Evolutionary conservation across 768 basidiomycete species (phyloP).

Genomic region (Termitomyces bulborhizus): DNA sequence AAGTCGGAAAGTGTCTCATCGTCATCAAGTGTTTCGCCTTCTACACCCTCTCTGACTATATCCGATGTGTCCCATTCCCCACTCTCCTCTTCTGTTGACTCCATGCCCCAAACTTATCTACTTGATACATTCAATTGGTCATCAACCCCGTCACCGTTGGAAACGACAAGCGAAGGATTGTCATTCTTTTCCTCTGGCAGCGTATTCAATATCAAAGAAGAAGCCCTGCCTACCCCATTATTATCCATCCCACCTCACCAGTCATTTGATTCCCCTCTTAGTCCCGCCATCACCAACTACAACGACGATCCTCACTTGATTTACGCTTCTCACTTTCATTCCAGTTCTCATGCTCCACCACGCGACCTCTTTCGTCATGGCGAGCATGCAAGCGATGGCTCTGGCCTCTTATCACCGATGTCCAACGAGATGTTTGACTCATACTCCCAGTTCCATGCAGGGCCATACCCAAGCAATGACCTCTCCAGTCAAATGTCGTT

Average conservation of each 20-base stretch:
- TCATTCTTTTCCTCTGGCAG: slow-evolving; percentile 15
- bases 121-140: slow-evolving; percentile 19
- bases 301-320: slow-evolving; percentile 22
- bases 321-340: slow-evolving; percentile 9
- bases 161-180: slow-evolving; percentile 8
- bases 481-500: slow-evolving; percentile 25
- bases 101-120: slow-evolving; percentile 17
- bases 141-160: slow-evolving; percentile 14
- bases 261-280: slow-evolving; percentile 28
- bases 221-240: slow-evolving; percentile 17
- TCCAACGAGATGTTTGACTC: slow-evolving; percentile 17
- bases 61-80: slow-evolving; percentile 20
- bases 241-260: slow-evolving; percentile 16
- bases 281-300: slow-evolving; percentile 23
- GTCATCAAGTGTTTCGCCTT: slow-evolving; percentile 33
- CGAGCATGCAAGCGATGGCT: slow-evolving; percentile 4
- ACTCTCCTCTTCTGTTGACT: slow-evolving; percentile 16
- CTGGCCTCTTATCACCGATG: slow-evolving; percentile 11
- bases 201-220: slow-evolving; percentile 15
- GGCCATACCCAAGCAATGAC: slow-evolving; percentile 22
- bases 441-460: slow-evolving; percentile 23
- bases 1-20: slow-evolving; percentile 33
- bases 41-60: slow-evolving; percentile 23
- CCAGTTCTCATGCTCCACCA: background rate
- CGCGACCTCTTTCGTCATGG: slow-evolving; percentile 7